Evolutionary conservation across 1,284 basidiomycete genomes (phyloP), one percentile per base, ranked within the genome.

Genomic region (Papiliotrema laurentii): DNA sequence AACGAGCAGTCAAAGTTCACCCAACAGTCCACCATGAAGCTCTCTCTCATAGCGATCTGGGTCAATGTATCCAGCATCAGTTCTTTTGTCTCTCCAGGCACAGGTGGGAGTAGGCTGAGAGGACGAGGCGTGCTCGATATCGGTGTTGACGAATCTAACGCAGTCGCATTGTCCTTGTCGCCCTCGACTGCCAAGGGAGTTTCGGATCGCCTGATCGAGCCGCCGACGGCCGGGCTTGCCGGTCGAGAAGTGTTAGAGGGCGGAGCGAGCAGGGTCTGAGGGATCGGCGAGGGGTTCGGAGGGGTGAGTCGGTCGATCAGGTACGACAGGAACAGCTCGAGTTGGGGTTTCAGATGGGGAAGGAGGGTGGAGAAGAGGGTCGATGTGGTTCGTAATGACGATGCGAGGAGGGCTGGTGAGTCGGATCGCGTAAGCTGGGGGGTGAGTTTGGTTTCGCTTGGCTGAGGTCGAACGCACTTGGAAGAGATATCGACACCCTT

Each of bases 1-100:
- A 88, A 84, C 63, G 97, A 89, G 68, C 92, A 97, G 70, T 99
- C 96, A 72, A 96, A 98, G 72, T 98, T 98, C 51, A 84, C 80
- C 77, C 90, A 99, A 10, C 97, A 77, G 66, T 97, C 90, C 39
- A 96, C 89, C 85, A 97, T 90, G 74, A 94, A 93, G 42, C 68
- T 73, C 13, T 64, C 63, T 60, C 86, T 81, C 5, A 85, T 79
- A 26, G 86, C 85, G 43, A 97, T 82, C 52, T 90, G 85, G 43
- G 81, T 81, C 26, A 98, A 75, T 2, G 87, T 87, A 72, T 97
- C 96, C 51, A 98, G 77, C 64, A 97, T 84, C 50, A 98, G 75
- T 65, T 96, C 89, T 38, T 91, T 83, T 6, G 85, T 88, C 74
- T 96, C 90, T 25, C 87, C 89, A 27, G 83, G 83, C n/a, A 86